These are phyloP conservation scores for Brassica incana DNA, from an alignment of 345 rosid species.

Conservation along the genomic window DNA sequence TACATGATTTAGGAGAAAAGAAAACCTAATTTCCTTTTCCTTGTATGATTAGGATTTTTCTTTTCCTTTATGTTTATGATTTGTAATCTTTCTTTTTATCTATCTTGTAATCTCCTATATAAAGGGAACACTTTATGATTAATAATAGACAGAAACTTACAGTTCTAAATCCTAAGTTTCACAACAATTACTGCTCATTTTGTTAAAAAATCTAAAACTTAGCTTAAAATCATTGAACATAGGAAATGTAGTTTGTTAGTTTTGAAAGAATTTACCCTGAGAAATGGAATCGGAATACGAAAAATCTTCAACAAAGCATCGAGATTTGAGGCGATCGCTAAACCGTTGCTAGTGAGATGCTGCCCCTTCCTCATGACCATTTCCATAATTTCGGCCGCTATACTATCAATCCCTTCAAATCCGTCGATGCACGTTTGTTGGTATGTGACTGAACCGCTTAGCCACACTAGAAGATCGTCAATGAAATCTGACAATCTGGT, in stretches of 20 bases:
- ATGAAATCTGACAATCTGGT: constrained; percentile 41
- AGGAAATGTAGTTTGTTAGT: background rate
- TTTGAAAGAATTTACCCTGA: constrained; percentile 24
- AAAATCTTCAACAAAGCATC: constrained; percentile 37
- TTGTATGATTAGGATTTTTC: no score
- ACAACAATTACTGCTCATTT: background rate
- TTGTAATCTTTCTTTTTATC: no score
- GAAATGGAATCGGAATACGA: constrained; percentile 36
- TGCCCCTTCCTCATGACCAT: constrained; percentile 41
- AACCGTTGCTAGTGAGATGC: constrained; percentile 66
- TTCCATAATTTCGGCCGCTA: constrained; percentile 51
- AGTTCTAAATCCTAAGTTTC: no score
- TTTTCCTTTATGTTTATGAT: no score
- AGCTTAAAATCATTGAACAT: background rate
- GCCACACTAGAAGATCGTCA: constrained; percentile 63
- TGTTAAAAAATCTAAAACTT: background rate
- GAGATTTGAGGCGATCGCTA: constrained; percentile 61
- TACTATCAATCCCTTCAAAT: constrained; percentile 55
- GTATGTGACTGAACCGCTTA: constrained; percentile 71
- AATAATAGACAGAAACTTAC: no score
- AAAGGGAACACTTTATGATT: no score
- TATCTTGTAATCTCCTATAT: no score
- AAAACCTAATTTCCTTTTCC: no score
- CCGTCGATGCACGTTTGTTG: constrained; percentile 78
- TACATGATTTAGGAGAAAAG: no score